These are phyloP conservation scores for Sporothrix schenckii DNA, from an alignment of 2,329 filamentous ascomycete genomes.

Conservation along the genomic window DNA sequence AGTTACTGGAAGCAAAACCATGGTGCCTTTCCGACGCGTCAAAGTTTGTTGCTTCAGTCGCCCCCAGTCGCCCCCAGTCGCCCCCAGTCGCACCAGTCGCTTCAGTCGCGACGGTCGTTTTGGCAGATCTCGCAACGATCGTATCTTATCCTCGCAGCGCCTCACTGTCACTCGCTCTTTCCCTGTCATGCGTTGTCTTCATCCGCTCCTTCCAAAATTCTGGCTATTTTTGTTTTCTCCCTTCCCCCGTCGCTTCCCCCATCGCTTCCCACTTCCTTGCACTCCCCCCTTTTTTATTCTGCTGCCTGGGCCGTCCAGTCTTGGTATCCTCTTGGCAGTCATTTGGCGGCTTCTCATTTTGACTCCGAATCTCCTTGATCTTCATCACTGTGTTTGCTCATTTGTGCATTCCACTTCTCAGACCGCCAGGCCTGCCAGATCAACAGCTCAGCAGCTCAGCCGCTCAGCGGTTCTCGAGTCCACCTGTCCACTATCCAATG, in stretches of 20 bases:
- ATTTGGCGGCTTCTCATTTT: slow-evolving; percentile 14
- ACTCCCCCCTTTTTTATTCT: neutral
- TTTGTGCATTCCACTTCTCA: neutral
- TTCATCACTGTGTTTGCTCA: neutral
- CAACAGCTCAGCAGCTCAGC: too few relatives aligned
- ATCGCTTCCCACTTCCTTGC: neutral
- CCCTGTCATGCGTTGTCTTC: neutral
- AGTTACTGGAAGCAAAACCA: too few relatives aligned
- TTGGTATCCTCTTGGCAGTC: slow-evolving; percentile 17
- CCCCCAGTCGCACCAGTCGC: too few relatives aligned
- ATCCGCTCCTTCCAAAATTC: neutral
- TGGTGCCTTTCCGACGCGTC: too few relatives aligned
- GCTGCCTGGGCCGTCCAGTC: neutral
- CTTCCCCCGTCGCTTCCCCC: neutral
- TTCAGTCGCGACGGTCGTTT: neutral
- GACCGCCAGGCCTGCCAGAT: neutral
- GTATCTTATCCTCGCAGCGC: too few relatives aligned
- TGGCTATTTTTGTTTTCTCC: neutral
- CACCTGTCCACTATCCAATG: neutral
- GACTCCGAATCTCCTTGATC: slow-evolving; percentile 8
- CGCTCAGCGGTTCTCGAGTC: neutral
- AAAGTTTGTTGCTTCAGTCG: too few relatives aligned
- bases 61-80: too few relatives aligned
- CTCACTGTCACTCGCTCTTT: neutral
- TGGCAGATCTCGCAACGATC: neutral